Conservation (phyloP, 495 filamentous ascomycete species). For the Penicillium waksmanii region DNA sequence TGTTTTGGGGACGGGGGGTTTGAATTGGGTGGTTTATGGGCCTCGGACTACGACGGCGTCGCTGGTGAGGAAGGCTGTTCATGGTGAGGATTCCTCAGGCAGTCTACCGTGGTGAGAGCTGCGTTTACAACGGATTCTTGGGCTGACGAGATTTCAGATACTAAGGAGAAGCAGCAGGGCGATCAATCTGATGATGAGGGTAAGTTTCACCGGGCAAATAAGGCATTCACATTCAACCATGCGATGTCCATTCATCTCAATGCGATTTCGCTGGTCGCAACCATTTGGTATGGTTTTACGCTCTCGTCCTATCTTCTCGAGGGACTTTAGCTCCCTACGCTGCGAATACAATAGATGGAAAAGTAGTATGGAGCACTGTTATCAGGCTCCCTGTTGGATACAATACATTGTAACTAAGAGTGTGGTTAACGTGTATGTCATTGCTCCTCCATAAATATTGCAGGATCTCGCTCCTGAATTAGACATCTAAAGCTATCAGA, state of each 20-base stretch:
- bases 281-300: constrained; percentile 53
- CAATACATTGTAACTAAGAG: too few relatives aligned
- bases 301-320: constrained; percentile 36
- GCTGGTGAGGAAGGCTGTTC: constrained; percentile 48
- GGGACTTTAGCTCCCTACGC: constrained; percentile 3
- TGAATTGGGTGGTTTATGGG: constrained; percentile 54
- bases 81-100: constrained; percentile 33
- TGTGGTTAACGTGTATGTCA: too few relatives aligned
- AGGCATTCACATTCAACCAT: constrained; percentile 51
- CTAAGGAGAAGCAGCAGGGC: constrained; percentile 16
- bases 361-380: too few relatives aligned
- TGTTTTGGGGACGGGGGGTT: constrained; percentile 38
- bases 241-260: constrained; percentile 62
- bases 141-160: constrained; percentile 11
- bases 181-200: constrained; percentile 19
- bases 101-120: background rate
- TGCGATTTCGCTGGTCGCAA: constrained; percentile 51
- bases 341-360: too few relatives aligned
- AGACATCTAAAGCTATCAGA: too few relatives aligned
- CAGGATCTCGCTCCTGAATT: too few relatives aligned
- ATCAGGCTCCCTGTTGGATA: too few relatives aligned
- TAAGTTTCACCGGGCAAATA: constrained; percentile 45
- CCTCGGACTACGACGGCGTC: constrained; percentile 47
- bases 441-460: too few relatives aligned
- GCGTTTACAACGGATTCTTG: background rate